Base-by-base conservation (phyloP, 73 alveolate genomes). In the Paramecium pentaurelia region DNA sequence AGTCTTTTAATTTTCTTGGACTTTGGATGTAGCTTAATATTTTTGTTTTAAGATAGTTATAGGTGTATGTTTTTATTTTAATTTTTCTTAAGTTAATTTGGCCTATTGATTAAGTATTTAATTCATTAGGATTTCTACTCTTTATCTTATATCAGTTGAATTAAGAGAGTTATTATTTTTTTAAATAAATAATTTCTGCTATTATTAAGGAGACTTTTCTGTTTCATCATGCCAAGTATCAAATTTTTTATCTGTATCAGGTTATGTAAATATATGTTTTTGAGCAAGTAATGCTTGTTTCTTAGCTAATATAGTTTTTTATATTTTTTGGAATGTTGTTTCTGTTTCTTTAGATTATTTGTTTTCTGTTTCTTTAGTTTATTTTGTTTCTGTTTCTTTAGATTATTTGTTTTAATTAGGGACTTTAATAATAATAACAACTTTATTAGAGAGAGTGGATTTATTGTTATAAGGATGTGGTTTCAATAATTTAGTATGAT, bases 391-490 rank as follows among this genome's bases (percentile, higher is more conserved):
- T 70, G 27, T 27, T 2, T 25, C 38, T 25, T 70, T 27, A 70
- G 47, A 73, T 36, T 11, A 9, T 32, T 40, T 34, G 40, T 34
- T 40, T 4, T 34, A 6, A 75, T 45, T 32, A n/a, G 91, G 77
- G 14, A 80, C 47, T 25, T 80, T 80, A 9, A 80, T 80, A 45
- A 80, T 42, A 8, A 80, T 80, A 18, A 80, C 91, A 44, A 80
- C 58, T 36, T 80, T 80, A 28, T 80, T 80, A 36, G 91, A 34
- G 8, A 80, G 58, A 10, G 91, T 18, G 8, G 91, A 60, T 42
- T 47, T 80, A 44, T 80, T 80, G 27, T 80, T 80, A 64, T 16
- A 80, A 27, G 75, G 71, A 47, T 80, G 91, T 8, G 91, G 91
- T 80, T 42, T 80, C 30, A 80, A 27, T 25, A 80, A 49, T 80